Percentiles rank a stretch among this genome's conserved stretches.
phyloP scores from a whole-genome alignment of 2,329 filamentous ascomycete species.

The Aspergillus sp. region DNA sequence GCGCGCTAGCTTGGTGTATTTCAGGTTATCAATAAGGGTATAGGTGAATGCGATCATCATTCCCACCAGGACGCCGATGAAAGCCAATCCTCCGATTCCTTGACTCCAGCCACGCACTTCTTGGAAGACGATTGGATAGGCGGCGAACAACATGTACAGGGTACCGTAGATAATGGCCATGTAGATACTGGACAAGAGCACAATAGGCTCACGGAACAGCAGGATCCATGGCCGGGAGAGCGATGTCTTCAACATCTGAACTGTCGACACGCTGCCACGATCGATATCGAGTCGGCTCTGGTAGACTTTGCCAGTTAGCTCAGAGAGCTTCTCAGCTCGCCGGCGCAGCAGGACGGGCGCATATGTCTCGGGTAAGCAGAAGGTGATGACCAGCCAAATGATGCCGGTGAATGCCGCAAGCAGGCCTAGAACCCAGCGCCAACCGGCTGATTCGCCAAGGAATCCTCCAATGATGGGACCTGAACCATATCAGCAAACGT shows the following conservation, averaged over 20 bases:
- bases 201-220: conserved; percentile 17
- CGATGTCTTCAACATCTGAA: conserved; percentile 37
- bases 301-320: conserved; percentile 26
- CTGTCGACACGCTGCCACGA: conserved; percentile 34
- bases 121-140: conserved; percentile 41
- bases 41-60: conserved; percentile 31
- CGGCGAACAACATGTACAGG: conserved; percentile 44
- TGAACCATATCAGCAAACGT: neutral
- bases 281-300: conserved; percentile 29
- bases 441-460: conserved; percentile 54
- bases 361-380: conserved; percentile 31
- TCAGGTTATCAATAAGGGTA: conserved; percentile 31
- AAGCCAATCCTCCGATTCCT: conserved; percentile 42
- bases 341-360: conserved; percentile 44
- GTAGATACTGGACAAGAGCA: conserved; percentile 14
- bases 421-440: conserved; percentile 62
- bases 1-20: conserved; percentile 21
- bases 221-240: conserved; percentile 41
- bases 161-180: conserved; percentile 20
- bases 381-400: conserved; percentile 4
- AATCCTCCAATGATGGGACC: conserved; percentile 62
- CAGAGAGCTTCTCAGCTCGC: conserved; percentile 34
- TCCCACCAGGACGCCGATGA: conserved; percentile 40
- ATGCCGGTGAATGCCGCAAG: conserved; percentile 51
- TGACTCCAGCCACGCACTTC: conserved; percentile 38